Conservation (phyloP, 129 eudicot species). For the Tagetes patula region DNA sequence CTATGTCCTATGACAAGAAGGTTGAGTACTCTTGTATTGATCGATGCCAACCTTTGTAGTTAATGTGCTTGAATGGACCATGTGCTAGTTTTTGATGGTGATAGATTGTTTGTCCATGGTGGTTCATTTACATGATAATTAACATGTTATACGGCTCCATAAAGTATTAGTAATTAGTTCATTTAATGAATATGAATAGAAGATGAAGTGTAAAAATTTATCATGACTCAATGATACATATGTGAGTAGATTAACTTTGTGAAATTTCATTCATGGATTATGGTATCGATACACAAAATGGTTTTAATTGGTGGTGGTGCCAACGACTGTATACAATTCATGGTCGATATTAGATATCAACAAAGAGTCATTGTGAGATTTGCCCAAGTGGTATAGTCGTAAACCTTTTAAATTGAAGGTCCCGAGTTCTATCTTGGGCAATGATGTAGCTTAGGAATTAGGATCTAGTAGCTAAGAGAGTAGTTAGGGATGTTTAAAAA, state of each 20-base stretch:
- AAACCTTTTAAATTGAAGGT: too few species aligned
- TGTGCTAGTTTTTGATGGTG: slow-evolving; percentile 19
- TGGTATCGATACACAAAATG: too few species aligned
- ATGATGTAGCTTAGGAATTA: too few species aligned
- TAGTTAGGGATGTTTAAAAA: too few species aligned
- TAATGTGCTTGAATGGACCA: slow-evolving; percentile 15
- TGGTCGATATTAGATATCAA: too few species aligned
- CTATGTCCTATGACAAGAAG: slow-evolving; percentile 1
- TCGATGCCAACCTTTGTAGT: slow-evolving; percentile 5
- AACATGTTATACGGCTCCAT: background rate
- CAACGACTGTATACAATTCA: too few species aligned
- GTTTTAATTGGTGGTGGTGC: too few species aligned
- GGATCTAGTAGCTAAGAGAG: too few species aligned
- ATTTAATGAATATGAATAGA: background rate
- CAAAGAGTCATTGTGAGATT: too few species aligned
- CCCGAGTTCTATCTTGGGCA: too few species aligned
- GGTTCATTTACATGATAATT: background rate
- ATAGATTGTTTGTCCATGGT: slow-evolving; percentile 8
- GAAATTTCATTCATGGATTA: background rate
- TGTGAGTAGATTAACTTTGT: background rate
- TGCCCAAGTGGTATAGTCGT: too few species aligned
- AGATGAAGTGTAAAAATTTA: background rate
- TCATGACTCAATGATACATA: too few species aligned
- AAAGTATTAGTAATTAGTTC: background rate
- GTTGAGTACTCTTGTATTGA: slow-evolving; percentile 17